A percentile compares a stretch with the other conserved stretches of the same genome.
phyloP scores from a whole-genome alignment of 208 protist species.

The Trypanosoma cruzi region DNA sequence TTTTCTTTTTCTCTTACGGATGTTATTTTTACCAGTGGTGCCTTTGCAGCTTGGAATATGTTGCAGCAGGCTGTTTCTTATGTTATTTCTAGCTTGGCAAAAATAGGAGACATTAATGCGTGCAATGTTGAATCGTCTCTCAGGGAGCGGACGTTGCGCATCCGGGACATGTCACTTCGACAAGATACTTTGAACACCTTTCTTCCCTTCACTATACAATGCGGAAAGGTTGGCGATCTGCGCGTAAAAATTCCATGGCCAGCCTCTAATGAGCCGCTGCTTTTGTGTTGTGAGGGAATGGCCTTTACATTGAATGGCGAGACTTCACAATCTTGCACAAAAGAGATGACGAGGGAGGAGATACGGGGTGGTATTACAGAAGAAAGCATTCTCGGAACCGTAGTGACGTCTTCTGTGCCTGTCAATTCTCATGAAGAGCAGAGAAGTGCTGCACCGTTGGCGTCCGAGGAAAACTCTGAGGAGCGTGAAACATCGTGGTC shows the following conservation, averaged over 20 bases:
- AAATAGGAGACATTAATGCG: slow-evolving; percentile 73
- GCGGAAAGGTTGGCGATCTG: slow-evolving; percentile 46
- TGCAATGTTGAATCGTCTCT: slow-evolving; percentile 71
- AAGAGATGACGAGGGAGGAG: slow-evolving; percentile 48
- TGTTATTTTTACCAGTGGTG: slow-evolving; percentile 10
- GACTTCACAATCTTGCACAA: neutral
- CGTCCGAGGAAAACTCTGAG: neutral
- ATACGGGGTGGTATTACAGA: slow-evolving; percentile 56
- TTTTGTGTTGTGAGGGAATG: slow-evolving; percentile 33
- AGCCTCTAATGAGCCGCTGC: slow-evolving; percentile 44
- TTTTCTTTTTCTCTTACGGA: slow-evolving; percentile 7
- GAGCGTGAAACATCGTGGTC: neutral
- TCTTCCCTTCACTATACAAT: slow-evolving; percentile 61
- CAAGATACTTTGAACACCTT: slow-evolving; percentile 57
- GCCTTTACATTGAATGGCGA: slow-evolving; percentile 39
- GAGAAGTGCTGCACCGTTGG: neutral
- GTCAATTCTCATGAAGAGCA: slow-evolving; percentile 2
- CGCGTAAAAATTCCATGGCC: slow-evolving; percentile 72
- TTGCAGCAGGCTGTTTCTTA: slow-evolving; percentile 82
- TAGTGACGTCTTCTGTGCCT: neutral
- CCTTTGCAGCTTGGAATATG: neutral
- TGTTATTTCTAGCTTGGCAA: slow-evolving; percentile 56
- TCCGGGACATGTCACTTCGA: slow-evolving; percentile 57
- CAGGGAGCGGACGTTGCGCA: slow-evolving; percentile 39
- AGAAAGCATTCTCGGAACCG: slow-evolving; percentile 51